Conservation (phyloP, 306 rosid species). For the Crataegus laevigata region DNA sequence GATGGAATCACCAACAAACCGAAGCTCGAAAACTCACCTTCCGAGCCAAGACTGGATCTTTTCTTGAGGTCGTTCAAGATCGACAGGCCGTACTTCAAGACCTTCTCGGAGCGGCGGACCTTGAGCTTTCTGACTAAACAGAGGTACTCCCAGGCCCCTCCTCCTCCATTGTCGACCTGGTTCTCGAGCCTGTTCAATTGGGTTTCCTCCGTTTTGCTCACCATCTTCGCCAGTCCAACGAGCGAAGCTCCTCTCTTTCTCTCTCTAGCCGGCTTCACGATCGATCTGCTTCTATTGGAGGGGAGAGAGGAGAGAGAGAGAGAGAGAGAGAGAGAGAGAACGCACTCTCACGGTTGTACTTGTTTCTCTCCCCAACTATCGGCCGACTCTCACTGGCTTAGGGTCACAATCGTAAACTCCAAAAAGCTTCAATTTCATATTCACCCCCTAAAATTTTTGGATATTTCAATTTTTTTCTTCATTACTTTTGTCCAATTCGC, state of each 20-base stretch:
- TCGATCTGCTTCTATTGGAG: slow-evolving; percentile 25
- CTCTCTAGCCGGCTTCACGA: slow-evolving; percentile 19
- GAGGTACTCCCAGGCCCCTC: slow-evolving; percentile 97
- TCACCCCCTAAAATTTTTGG: not conserved
- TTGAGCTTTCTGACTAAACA: slow-evolving; percentile 72
- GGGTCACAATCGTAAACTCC: not conserved
- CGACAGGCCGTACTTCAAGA: slow-evolving; percentile 70
- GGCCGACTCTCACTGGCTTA: not conserved
- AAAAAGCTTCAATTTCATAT: not conserved
- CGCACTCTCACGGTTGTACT: not conserved
- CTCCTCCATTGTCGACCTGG: slow-evolving; percentile 98
- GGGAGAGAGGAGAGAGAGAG: slow-evolving; percentile 6
- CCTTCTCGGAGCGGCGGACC: slow-evolving; percentile 84
- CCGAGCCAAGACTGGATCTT: slow-evolving; percentile 72
- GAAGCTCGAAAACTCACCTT: slow-evolving; percentile 37
- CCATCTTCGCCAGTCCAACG: slow-evolving; percentile 50
- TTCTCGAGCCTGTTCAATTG: slow-evolving; percentile 67
- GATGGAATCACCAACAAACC: not conserved
- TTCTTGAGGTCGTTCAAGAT: slow-evolving; percentile 66
- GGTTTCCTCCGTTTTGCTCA: slow-evolving; percentile 68
- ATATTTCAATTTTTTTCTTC: not conserved
- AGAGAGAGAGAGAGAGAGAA: slow-evolving; percentile 5
- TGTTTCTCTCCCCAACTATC: not conserved
- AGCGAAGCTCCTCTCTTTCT: slow-evolving; percentile 1
- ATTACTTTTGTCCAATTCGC: too few species aligned